These are phyloP conservation scores for Boletus insuetus DNA, from an alignment of 768 basidiomycete genomes.

Conservation along the genomic window DNA sequence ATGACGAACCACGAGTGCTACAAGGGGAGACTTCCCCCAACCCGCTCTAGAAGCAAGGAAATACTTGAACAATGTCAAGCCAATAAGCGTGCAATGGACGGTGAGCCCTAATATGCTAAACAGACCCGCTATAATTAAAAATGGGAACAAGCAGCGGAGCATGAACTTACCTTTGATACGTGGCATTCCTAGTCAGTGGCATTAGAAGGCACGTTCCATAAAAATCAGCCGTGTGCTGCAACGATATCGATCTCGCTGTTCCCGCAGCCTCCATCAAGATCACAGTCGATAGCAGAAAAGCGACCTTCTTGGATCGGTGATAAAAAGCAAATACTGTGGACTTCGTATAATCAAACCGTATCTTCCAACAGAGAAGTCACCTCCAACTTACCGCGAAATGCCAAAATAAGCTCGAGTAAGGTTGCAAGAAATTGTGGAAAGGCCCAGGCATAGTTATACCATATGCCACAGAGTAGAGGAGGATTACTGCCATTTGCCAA, in stretches of 20 bases:
- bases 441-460: slow-evolving; percentile 4
- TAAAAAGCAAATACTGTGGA: slow-evolving; percentile 19
- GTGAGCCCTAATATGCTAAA: slow-evolving; percentile 13
- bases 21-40: slow-evolving; percentile 17
- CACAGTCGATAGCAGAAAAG: slow-evolving; percentile 1
- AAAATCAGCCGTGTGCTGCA: neutral
- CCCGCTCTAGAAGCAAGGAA: slow-evolving; percentile 8
- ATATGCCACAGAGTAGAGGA: slow-evolving; percentile 5
- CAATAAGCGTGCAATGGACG: slow-evolving; percentile 15
- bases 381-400: slow-evolving; percentile 11
- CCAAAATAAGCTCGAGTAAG: slow-evolving; percentile 19
- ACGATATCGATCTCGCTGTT: slow-evolving; percentile 1
- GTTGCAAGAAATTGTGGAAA: slow-evolving; percentile 6
- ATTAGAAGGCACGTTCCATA: slow-evolving; percentile 11
- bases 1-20: slow-evolving; percentile 19
- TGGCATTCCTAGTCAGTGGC: neutral
- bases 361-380: neutral
- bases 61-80: slow-evolving; percentile 22
- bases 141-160: neutral
- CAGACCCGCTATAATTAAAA: neutral
- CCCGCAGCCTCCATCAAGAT: slow-evolving; percentile 3
- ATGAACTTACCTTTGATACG: slow-evolving; percentile 8
- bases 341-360: neutral
- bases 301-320: slow-evolving; percentile 14
- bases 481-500: slow-evolving; percentile 15